phyloP scores from a whole-genome alignment of 176 grass and related monocot genomes.

The Tuctoria greenei region DNA sequence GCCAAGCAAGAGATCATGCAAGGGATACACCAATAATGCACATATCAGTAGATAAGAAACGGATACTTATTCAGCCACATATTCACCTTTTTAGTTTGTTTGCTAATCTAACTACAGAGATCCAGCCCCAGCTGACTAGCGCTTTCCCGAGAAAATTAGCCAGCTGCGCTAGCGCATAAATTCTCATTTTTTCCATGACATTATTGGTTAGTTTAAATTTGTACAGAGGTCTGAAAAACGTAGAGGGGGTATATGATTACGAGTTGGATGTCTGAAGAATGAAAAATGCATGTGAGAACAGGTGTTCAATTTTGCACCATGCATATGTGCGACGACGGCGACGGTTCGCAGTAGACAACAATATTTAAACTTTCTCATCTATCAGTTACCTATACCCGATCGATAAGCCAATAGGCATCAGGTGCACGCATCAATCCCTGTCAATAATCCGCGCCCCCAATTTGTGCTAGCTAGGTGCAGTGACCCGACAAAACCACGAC shows the following conservation, averaged over 20 bases:
- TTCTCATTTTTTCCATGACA: no score
- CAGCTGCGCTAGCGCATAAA: no score
- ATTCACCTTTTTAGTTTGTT: not conserved
- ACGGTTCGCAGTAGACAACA: not conserved
- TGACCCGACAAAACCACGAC: not conserved
- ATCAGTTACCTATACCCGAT: not conserved
- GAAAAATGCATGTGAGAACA: not conserved
- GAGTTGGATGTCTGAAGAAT: no score
- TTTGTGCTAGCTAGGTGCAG: not conserved
- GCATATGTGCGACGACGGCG: not conserved
- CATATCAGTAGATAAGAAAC: not conserved
- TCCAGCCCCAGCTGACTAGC: not conserved
- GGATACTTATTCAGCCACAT: not conserved
- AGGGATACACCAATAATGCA: not conserved
- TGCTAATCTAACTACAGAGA: not conserved
- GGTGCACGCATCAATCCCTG: not conserved
- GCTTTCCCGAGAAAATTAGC: no score
- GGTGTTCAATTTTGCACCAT: not conserved
- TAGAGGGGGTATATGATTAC: no score
- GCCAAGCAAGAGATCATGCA: not conserved
- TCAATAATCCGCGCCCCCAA: not conserved
- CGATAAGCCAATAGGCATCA: not conserved
- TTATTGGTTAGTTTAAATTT: no score
- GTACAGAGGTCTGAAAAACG: no score
- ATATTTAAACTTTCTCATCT: slow-evolving; percentile 1